Conservation (phyloP, 192 early-diverging fungal genomes). For the Paraglomus occultum region DNA sequence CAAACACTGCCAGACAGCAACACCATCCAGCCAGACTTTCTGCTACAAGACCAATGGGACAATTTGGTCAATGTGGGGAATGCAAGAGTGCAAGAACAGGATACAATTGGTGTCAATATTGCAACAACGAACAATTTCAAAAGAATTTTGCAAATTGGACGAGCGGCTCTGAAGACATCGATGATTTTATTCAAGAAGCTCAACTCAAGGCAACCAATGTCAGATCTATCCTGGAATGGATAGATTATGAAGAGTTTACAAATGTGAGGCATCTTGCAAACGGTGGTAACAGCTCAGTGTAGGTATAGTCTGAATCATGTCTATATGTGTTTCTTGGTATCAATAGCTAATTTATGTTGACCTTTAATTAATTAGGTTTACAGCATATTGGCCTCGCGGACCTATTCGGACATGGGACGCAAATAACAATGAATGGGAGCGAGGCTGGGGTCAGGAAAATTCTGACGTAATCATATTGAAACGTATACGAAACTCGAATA, state of each 20-base stretch:
- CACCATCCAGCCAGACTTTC: too few species aligned
- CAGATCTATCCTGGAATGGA: conserved; percentile 12
- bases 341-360: too few species aligned
- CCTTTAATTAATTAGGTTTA: too few species aligned
- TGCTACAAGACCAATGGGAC: background rate
- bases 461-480: background rate
- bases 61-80: background rate
- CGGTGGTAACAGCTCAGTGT: conserved; percentile 4
- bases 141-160: conserved; percentile 9
- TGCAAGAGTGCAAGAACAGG: conserved; percentile 7
- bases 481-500: background rate
- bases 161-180: conserved; percentile 6
- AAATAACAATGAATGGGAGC: background rate
- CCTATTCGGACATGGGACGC: conserved; percentile 18
- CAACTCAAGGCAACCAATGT: conserved; percentile 1
- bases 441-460: background rate
- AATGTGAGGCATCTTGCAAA: background rate
- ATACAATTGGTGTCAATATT: conserved; percentile 23
- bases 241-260: conserved; percentile 2
- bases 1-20: too few species aligned
- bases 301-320: too few species aligned
- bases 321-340: too few species aligned
- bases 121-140: background rate
- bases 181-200: conserved; percentile 5
- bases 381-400: background rate